These are phyloP conservation scores for Tricholoma terreum DNA, from an alignment of 768 basidiomycete genomes.

Conservation along the genomic window DNA sequence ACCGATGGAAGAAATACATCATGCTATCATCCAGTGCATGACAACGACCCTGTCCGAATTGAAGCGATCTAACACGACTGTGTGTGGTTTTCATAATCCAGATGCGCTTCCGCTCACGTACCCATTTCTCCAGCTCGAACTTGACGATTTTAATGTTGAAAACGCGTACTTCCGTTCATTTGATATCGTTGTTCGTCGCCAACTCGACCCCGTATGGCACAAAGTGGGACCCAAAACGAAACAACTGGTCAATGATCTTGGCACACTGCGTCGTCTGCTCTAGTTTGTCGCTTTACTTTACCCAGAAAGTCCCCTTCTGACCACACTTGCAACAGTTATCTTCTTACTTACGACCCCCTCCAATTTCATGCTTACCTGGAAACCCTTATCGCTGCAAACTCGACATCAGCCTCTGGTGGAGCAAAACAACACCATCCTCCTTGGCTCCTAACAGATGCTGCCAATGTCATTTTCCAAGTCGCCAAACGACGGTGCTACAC, in stretches of 20 bases:
- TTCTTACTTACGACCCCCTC: constrained; percentile 87
- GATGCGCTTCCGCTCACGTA: background rate
- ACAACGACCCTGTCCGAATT: constrained; percentile 84
- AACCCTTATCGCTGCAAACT: constrained; percentile 67
- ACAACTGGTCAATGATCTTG: constrained; percentile 86
- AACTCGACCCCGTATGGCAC: constrained; percentile 95
- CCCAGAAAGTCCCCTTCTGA: background rate
- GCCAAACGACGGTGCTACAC: constrained; percentile 83
- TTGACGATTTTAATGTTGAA: constrained; percentile 90
- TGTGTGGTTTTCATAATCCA: constrained; percentile 35
- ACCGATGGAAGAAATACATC: constrained; percentile 89
- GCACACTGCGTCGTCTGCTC: constrained; percentile 78
- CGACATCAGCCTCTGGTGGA: constrained; percentile 43
- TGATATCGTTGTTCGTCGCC: constrained; percentile 81
- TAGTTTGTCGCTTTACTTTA: constrained; percentile 45
- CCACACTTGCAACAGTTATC: constrained; percentile 51
- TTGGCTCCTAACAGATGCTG: constrained; percentile 92
- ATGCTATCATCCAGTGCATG: constrained; percentile 93
- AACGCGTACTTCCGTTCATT: constrained; percentile 94
- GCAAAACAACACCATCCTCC: constrained; percentile 69
- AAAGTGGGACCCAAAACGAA: constrained; percentile 92
- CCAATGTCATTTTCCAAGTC: constrained; percentile 77
- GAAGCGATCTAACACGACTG: constrained; percentile 74
- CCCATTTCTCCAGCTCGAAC: constrained; percentile 61
- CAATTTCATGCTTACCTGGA: constrained; percentile 92